Percentiles rank a stretch among this genome's conserved stretches.
Evolutionary conservation across 768 basidiomycete genomes (phyloP).

Genomic region (Phanerodontia chrysosporium): DNA sequence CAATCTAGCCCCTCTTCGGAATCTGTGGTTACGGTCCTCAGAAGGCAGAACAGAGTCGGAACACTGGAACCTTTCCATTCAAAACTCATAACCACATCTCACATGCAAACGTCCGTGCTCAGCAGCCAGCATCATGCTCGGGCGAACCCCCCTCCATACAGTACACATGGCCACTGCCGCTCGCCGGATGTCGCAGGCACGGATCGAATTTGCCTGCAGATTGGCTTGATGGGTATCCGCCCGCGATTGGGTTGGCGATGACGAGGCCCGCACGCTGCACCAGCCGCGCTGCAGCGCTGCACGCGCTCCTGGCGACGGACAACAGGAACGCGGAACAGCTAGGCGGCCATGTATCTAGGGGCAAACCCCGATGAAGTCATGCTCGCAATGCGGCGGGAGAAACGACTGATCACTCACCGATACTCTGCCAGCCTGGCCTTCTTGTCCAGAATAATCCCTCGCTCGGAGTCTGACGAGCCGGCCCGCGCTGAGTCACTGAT

Average conservation of each 20-base stretch:
- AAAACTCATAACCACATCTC: constrained; percentile 12
- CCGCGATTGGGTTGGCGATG: constrained; percentile 9
- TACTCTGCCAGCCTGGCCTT: constrained; percentile 20
- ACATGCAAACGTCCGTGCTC: constrained; percentile 6
- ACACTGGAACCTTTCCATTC: constrained; percentile 14
- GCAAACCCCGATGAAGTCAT: not conserved
- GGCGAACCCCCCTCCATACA: constrained; percentile 7
- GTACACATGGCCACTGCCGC: constrained; percentile 1
- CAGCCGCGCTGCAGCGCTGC: not conserved
- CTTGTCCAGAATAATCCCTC: not conserved
- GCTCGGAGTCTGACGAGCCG: constrained; percentile 13
- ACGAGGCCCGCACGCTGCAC: not conserved
- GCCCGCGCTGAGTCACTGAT: constrained; percentile 14
- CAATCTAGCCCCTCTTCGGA: constrained; percentile 13
- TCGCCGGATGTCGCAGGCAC: constrained; percentile 7
- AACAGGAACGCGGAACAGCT: not conserved
- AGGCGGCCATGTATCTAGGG: constrained; percentile 10
- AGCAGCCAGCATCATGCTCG: constrained; percentile 11
- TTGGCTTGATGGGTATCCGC: constrained; percentile 11
- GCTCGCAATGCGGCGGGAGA: not conserved
- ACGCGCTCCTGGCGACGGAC: constrained; percentile 1
- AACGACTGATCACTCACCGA: constrained; percentile 20
- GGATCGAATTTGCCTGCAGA: constrained; percentile 11
- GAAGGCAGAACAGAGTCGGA: constrained; percentile 5
- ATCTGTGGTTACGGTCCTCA: constrained; percentile 6